phyloP scores from a whole-genome alignment of 768 basidiomycete species.

The Glaciozyma martinii region DNA sequence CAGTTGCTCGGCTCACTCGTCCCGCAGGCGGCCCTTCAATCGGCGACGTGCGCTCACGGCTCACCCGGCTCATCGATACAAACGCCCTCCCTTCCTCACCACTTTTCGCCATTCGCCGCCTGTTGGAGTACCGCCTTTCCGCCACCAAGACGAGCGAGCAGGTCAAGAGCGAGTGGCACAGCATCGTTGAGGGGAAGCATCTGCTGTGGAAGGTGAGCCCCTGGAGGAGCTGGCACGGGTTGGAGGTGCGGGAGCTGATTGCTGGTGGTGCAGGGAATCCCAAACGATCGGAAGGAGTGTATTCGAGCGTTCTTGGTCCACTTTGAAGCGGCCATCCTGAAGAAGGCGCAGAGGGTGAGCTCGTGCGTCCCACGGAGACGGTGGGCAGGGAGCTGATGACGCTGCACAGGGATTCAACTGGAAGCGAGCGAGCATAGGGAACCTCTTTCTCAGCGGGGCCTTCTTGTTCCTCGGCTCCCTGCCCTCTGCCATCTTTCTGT shows the following conservation, averaged over 20 bases:
- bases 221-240: background rate
- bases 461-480: constrained; percentile 76
- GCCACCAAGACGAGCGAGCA: constrained; percentile 52
- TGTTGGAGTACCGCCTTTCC: constrained; percentile 74
- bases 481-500: constrained; percentile 86
- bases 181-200: constrained; percentile 67
- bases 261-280: constrained; percentile 64
- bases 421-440: constrained; percentile 54
- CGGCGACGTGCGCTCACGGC: constrained; percentile 29
- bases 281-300: constrained; percentile 25
- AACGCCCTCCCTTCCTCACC: background rate
- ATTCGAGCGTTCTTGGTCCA: constrained; percentile 75
- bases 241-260: constrained; percentile 43
- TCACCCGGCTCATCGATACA: constrained; percentile 23
- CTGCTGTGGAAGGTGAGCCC: constrained; percentile 57
- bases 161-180: constrained; percentile 74
- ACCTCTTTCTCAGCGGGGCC: constrained; percentile 76
- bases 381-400: background rate
- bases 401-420: constrained; percentile 90
- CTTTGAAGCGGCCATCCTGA: constrained; percentile 68
- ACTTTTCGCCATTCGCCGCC: constrained; percentile 59
- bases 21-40: constrained; percentile 8
- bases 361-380: background rate
- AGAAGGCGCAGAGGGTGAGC: constrained; percentile 26
- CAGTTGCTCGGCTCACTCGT: no score